Evolutionary conservation across 306 rosid species (phyloP), one percentile per base, ranked within the genome.

Genomic region (Quercus aquifolioides): DNA sequence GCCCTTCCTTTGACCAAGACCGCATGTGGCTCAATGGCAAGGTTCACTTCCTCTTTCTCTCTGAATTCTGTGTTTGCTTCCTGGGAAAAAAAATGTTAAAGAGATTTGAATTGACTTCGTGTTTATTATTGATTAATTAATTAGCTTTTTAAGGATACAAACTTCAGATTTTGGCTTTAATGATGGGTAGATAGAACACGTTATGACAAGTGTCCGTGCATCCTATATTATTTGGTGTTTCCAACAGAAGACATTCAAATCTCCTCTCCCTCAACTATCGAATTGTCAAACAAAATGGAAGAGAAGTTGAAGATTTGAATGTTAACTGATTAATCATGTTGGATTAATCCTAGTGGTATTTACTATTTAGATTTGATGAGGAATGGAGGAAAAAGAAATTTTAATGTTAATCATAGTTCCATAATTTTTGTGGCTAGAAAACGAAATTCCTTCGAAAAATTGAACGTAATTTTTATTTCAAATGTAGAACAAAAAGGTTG

Each of bases 11-110:
- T 56, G 82, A 83, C 3, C 85, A 86, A n/a, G 99, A 95, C 82
- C 96, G 94, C 38, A 93, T 95, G 98, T 95, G 98, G 98, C 99
- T 93, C 81, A 95, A 95, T 79, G 90, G 93, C 84, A 85, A 95
- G 94, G 98, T 92, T 76, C 15, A 2, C 2, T 41, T 41, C 10
- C 46, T 38, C 43, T 38, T 11, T 7, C 46, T 38, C 43, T 38
- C 10, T 38, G 11, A 38, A 38, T 38, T 38, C 46, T 7, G 11
- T 38, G 43, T 38, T 38, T 38, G 46, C 7, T 8, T 38, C 46
- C 46, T 38, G 46, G 46, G 46, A 38, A 38, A 41, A 41, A 38
- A 38, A 38, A 38, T 0, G 2, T 8, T 1, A 8, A 38, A 38
- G 46, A 38, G 46, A 38, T 8, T 38, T 38, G 46, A 38, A 38